Evolutionary conservation across 805 yeast species (phyloP), one percentile per base, ranked within the genome.

Genomic region (Candida ovalis): DNA sequence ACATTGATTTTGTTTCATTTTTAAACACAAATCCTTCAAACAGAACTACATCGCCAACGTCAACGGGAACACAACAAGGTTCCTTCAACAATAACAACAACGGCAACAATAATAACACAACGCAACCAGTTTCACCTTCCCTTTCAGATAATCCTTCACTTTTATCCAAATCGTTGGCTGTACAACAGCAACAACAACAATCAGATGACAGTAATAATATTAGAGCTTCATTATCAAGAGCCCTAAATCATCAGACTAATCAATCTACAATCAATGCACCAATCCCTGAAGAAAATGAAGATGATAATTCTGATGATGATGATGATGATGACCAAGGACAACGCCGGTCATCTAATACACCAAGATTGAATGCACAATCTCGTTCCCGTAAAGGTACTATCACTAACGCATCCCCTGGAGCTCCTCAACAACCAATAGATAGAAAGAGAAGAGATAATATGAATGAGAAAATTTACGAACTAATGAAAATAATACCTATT

Each of bases 381-480:
- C 21, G 56, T 19, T 55, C 62, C 3, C 42, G 59, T 27, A 51
- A 49, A 25, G 54, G 52, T 17, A 54, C 61, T 15, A 9, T 49
- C 10, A 49, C 47, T 7, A 47, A 54, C 25, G 33, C 44, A 35
- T 17, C 37, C 46, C 56, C 27, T 27, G 46, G 48, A 4, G 50
- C 19, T 5, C 52, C 50, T 23, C 46, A 28, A 37, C 68, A 51
- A 33, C 56, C 67, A 3, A 60, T 70, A 7, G 78, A 75, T 48
- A 61, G 82, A 9, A 75, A 74, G 54, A 71, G 81, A 48, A 64
- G 80, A 45, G 85, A 79, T 52, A 78, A 77, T 55, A 77, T 80
- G 62, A 80, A 80, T 55, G 84, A 79, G 10, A 73, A 75, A 53
- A 80, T 80, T 13, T 80, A 78, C 45, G 82, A 80, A 47, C 67